Conservation (phyloP, 2,329 filamentous ascomycete species). For the Pseudogymnoascus sp. region DNA sequence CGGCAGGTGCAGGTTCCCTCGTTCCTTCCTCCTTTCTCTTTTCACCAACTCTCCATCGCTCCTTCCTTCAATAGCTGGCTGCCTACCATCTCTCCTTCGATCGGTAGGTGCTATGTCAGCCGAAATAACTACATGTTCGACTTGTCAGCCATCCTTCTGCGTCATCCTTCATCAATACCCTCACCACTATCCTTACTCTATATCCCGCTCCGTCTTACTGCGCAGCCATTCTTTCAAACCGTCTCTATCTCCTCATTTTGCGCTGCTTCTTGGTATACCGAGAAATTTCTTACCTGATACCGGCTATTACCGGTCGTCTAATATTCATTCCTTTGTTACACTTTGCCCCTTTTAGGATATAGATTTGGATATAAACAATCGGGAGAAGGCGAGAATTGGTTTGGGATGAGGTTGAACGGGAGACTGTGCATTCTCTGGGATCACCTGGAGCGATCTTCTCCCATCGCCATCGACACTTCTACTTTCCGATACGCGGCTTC, state of each 20-base stretch:
- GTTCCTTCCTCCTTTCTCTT: neutral
- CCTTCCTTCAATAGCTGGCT: neutral
- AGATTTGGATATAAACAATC: neutral
- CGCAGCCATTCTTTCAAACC: neutral
- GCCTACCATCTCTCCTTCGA: no score
- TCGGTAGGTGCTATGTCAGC: neutral
- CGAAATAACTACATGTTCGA: neutral
- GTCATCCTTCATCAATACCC: neutral
- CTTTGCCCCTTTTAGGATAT: neutral
- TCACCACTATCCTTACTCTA: neutral
- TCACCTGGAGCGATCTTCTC: neutral
- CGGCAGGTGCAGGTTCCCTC: neutral
- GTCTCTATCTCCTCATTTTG: neutral
- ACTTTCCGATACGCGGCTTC: neutral
- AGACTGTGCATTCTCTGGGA: neutral
- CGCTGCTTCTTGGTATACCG: neutral
- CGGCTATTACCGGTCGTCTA: neutral
- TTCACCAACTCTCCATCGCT: neutral
- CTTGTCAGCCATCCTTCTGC: neutral
- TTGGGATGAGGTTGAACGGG: neutral
- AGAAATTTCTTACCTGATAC: neutral
- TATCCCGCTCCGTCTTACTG: neutral
- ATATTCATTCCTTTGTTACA: neutral
- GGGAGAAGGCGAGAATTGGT: neutral
- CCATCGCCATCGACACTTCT: neutral